Evolutionary conservation across 2,329 filamentous ascomycete genomes (phyloP), one percentile per base, ranked within the genome.

Genomic region (Blastomyces percursus): DNA sequence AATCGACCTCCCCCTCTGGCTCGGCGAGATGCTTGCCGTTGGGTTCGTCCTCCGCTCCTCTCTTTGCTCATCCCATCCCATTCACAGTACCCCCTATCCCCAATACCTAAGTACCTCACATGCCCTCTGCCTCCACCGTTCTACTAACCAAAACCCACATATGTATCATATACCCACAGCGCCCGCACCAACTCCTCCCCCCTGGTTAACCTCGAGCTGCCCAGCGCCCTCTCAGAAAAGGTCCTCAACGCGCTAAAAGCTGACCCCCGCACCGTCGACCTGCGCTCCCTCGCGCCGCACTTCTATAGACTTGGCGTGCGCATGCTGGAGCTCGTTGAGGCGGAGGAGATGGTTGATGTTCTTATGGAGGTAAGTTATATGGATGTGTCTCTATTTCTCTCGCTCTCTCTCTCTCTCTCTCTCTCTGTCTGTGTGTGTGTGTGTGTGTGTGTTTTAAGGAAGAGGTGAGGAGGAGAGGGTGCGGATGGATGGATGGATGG

Each of bases 241-340:
- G 92, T 97, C 51, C 79, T 95, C 71, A 91, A 95, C 68, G 94
- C 94, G 0, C 80, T 99, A 46, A 94, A 93, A 72, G 94, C 94
- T 40, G 91, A 96, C 71, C 88, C 94, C 0, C 86, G 88, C 61
- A 88, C 89, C 12, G 90, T 99, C 1, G 87, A 96, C 62, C 75
- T 99, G 51, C 85, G 93, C 59, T 86, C 90, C 62, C 85, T 94
- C 73, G 90, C 89, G 64, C 86, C 88, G 44, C 89, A 96, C 74
- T 96, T 96, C 70, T 97, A 96, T 77, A 86, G 85, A 30, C 82
- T 97, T 3, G 91, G 89, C 3, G 87, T 90, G 54, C 84, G 90
- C 60, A 91, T 96, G 75, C 80, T 97, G 65, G 92, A 96, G 64
- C 76, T 99, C 0, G 96, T 96, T 65, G 92, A 96, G 63, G 92